Conservation (phyloP, 371 early-diverging fungal genomes). For the Batrachochytrium dendrobatidis region DNA sequence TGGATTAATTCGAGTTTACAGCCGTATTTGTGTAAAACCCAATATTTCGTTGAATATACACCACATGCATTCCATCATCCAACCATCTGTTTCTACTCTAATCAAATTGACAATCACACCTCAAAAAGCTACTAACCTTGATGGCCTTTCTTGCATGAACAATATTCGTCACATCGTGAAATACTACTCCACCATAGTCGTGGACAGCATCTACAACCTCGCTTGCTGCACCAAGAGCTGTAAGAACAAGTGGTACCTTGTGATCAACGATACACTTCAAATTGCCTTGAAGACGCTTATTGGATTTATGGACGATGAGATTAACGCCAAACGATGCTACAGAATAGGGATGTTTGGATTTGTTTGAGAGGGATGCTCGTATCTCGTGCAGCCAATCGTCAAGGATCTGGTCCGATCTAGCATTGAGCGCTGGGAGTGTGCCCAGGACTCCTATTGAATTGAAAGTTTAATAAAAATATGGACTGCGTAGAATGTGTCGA, state of each 20-base stretch:
- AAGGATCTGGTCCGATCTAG: conserved; percentile 12
- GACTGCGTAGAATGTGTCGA: not conserved
- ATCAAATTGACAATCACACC: no score
- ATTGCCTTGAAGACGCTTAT: conserved; percentile 16
- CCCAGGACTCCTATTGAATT: conserved; percentile 14
- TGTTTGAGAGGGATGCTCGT: not conserved
- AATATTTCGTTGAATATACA: no score
- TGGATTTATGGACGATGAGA: conserved; percentile 27
- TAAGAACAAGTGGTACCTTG: conserved; percentile 21
- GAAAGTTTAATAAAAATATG: not conserved
- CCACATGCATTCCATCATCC: no score
- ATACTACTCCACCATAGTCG: conserved; percentile 20
- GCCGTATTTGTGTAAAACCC: no score
- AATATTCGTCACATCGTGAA: conserved; percentile 27
- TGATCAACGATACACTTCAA: conserved; percentile 19
- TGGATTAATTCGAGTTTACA: no score
- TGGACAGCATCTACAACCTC: conserved; percentile 23
- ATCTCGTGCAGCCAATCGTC: conserved; percentile 18
- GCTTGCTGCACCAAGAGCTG: conserved; percentile 19
- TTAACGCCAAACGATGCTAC: conserved; percentile 20
- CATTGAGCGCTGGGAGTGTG: conserved; percentile 23
- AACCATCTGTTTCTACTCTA: no score
- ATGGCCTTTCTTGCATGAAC: conserved; percentile 23
- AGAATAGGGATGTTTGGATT: no score
- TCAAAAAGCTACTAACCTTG: no score